Evolutionary conservation across 2,329 filamentous ascomycete genomes (phyloP).

Genomic region (Nemania abortiva): DNA sequence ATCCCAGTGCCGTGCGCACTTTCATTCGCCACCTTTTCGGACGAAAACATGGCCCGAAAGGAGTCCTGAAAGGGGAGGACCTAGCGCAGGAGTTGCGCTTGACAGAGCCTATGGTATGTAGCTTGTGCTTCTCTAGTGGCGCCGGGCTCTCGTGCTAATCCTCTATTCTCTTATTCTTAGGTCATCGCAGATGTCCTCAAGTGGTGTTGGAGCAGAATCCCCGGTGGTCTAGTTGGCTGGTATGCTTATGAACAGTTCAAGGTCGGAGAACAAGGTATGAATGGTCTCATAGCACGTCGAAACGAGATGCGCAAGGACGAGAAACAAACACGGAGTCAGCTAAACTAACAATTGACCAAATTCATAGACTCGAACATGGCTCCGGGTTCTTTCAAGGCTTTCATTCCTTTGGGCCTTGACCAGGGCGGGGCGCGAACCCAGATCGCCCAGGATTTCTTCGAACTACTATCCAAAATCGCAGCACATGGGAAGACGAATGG

Average conservation of each 20-base stretch:
- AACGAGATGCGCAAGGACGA: slow-evolving; percentile 3
- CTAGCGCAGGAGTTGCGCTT: slow-evolving; percentile 89
- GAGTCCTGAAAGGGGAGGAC: slow-evolving; percentile 76
- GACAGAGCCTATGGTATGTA: slow-evolving; percentile 88
- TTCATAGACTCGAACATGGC: slow-evolving; percentile 86
- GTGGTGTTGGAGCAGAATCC: slow-evolving; percentile 97
- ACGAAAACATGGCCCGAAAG: slow-evolving; percentile 68
- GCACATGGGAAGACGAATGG: slow-evolving; percentile 95
- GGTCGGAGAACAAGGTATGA: slow-evolving; percentile 87
- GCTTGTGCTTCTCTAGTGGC: slow-evolving; percentile 10
- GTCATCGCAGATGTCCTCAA: slow-evolving; percentile 94
- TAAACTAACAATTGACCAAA: slow-evolving; percentile 25
- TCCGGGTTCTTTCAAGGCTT: slow-evolving; percentile 93
- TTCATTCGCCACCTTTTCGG: slow-evolving; percentile 96
- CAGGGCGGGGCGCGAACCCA: slow-evolving; percentile 84
- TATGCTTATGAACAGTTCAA: slow-evolving; percentile 97
- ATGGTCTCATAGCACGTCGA: slow-evolving; percentile 45
- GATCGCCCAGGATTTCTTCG: slow-evolving; percentile 97
- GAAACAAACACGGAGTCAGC: background rate
- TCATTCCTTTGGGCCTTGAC: slow-evolving; percentile 93
- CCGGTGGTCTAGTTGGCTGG: slow-evolving; percentile 94
- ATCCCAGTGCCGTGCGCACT: slow-evolving; percentile 89
- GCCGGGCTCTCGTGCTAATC: slow-evolving; percentile 27
- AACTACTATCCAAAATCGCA: slow-evolving; percentile 88
- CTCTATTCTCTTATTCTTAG: slow-evolving; percentile 58